These are phyloP conservation scores for Aschersonia sp. DNA, from an alignment of 2,329 filamentous ascomycete genomes.

Conservation along the genomic window DNA sequence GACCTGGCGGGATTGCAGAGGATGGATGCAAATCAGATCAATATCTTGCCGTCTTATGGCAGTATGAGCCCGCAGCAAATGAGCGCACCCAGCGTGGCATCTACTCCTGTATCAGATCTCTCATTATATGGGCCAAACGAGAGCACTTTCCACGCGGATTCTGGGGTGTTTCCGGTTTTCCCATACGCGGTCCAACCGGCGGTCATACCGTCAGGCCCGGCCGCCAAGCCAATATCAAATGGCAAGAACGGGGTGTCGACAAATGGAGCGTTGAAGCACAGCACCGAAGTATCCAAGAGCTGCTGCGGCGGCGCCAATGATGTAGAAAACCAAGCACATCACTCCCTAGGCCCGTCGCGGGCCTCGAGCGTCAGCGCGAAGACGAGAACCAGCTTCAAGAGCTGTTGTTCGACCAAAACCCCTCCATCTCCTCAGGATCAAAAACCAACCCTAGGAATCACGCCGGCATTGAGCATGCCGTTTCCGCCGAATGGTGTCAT, in stretches of 20 bases:
- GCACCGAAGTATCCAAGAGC: conserved; percentile 5
- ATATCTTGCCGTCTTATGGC: conserved; percentile 24
- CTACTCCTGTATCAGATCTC: conserved; percentile 9
- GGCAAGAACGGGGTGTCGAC: conserved; percentile 7
- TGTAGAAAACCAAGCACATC: neutral
- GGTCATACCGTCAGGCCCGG: conserved; percentile 7
- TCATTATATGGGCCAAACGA: conserved; percentile 13
- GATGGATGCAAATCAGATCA: conserved; percentile 38
- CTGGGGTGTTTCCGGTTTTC: conserved; percentile 18
- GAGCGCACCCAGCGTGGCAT: conserved; percentile 8
- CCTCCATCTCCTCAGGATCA: conserved; percentile 8
- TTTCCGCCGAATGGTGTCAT: conserved; percentile 15
- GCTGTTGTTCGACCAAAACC: conserved; percentile 14
- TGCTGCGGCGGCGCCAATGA: conserved; percentile 10
- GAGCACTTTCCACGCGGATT: conserved; percentile 9
- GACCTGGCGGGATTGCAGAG: conserved; percentile 32
- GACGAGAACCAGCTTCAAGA: conserved; percentile 7
- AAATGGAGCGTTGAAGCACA: conserved; percentile 7
- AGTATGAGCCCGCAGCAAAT: conserved; percentile 11
- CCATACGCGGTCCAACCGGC: conserved; percentile 14
- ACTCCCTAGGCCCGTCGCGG: neutral
- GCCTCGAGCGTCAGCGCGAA: neutral
- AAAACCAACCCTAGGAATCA: conserved; percentile 7
- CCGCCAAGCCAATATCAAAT: conserved; percentile 8
- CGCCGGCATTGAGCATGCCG: conserved; percentile 7